These are phyloP conservation scores for Tolypocladium amazonense DNA, from an alignment of 2,329 filamentous ascomycete species.

Conservation along the genomic window DNA sequence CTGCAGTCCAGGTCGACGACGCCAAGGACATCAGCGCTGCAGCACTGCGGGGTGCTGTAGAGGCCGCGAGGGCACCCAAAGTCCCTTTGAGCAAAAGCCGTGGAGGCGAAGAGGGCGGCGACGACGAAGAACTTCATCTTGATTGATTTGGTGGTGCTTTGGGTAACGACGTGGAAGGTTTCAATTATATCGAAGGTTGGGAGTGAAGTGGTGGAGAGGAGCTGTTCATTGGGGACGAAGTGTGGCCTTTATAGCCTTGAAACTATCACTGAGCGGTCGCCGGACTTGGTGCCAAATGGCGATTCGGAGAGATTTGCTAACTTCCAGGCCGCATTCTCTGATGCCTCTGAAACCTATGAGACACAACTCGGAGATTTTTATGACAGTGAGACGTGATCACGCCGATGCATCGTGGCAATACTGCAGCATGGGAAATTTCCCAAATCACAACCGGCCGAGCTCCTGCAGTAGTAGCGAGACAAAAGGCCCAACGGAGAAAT, in stretches of 20 bases:
- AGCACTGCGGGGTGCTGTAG: constrained; percentile 1
- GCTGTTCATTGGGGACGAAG: background rate
- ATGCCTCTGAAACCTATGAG: background rate
- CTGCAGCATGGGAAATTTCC: background rate
- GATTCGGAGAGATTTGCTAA: background rate
- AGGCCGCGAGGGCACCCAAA: too few relatives aligned
- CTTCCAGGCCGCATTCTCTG: background rate
- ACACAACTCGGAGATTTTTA: background rate
- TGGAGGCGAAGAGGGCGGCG: constrained; percentile 2
- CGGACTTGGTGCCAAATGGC: background rate
- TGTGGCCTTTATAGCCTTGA: background rate
- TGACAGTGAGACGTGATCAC: background rate
- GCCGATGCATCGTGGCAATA: background rate
- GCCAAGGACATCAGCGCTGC: background rate
- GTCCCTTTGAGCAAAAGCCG: background rate
- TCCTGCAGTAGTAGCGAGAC: background rate
- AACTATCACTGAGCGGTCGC: too few relatives aligned
- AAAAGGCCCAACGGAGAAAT: background rate
- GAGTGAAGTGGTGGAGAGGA: background rate
- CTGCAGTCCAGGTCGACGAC: constrained; percentile 1
- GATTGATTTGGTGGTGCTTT: background rate
- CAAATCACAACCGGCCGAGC: background rate
- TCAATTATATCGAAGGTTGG: background rate
- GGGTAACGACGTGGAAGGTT: background rate
- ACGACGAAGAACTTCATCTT: constrained; percentile 5